These are phyloP conservation scores for Curvularia sp. DNA, from an alignment of 2,329 filamentous ascomycete species.

Conservation along the genomic window DNA sequence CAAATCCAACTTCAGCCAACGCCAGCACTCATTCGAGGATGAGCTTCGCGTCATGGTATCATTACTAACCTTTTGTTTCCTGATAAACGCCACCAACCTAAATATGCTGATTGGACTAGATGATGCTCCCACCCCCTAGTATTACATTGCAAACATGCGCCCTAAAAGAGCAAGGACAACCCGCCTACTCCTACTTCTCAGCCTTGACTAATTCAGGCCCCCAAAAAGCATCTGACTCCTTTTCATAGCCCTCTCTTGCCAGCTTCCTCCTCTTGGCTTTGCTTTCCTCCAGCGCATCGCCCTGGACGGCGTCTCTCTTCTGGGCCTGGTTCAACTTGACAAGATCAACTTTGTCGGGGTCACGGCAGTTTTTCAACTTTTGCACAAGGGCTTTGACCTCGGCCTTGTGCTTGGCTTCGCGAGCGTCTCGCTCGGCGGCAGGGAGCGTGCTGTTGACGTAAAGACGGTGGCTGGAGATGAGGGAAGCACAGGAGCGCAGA, in stretches of 20 bases:
- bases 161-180: too few relatives aligned
- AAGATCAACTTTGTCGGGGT: constrained; percentile 76
- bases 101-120: not conserved
- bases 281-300: constrained; percentile 49
- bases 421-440: constrained; percentile 40
- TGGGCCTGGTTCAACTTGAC: constrained; percentile 72
- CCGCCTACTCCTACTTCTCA: constrained; percentile 7
- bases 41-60: constrained; percentile 1
- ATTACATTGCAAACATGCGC: not conserved
- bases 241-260: constrained; percentile 54
- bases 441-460: constrained; percentile 26
- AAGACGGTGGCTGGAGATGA: constrained; percentile 47
- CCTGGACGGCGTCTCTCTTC: constrained; percentile 53
- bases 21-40: not conserved
- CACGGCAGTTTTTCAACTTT: constrained; percentile 76
- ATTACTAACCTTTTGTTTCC: not conserved
- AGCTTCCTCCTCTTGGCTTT: constrained; percentile 56
- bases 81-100: not conserved
- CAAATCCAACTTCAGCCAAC: not conserved
- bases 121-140: not conserved
- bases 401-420: constrained; percentile 59
- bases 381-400: constrained; percentile 61
- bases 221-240: constrained; percentile 58
- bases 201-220: constrained; percentile 44
- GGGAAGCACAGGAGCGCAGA: constrained; percentile 49